A percentile compares a stretch with the other conserved stretches of the same genome.
Evolutionary conservation across 2,329 filamentous ascomycete genomes (phyloP).

Genomic region (Lasiodiplodia theobromae): DNA sequence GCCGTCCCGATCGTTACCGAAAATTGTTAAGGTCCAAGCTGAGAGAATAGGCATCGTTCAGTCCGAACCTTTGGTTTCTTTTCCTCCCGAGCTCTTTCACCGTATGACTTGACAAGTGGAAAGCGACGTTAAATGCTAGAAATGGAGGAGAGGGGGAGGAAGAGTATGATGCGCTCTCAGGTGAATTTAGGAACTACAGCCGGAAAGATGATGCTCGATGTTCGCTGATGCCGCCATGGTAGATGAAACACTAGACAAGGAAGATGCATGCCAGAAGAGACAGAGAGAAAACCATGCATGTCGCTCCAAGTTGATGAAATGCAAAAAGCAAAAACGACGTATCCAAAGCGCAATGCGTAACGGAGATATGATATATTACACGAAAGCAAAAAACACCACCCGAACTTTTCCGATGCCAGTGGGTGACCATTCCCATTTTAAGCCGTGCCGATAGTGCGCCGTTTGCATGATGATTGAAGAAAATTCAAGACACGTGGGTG

Average conservation of each 20-base stretch:
- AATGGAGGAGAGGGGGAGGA: background rate
- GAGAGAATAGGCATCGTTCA: background rate
- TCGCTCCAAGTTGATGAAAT: background rate
- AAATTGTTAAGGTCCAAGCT: background rate
- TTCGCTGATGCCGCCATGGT: conserved; percentile 23
- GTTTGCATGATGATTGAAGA: conserved; percentile 14
- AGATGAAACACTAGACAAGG: conserved; percentile 13
- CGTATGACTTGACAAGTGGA: background rate
- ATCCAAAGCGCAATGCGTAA: background rate
- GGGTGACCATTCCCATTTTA: conserved; percentile 10
- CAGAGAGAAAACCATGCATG: conserved; percentile 1
- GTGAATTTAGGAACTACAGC: background rate
- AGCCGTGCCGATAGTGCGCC: conserved; percentile 18
- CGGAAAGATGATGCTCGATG: conserved; percentile 14
- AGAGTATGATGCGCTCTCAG: background rate
- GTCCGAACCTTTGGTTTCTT: background rate
- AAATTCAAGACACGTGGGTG: conserved; percentile 1
- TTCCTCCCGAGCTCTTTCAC: background rate
- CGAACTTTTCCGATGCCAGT: conserved; percentile 16
- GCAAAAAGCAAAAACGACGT: background rate
- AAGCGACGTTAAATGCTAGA: background rate
- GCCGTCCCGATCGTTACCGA: background rate
- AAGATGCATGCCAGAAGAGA: conserved; percentile 3
- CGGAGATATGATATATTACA: conserved; percentile 14
- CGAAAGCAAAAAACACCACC: conserved; percentile 21